phyloP scores from a whole-genome alignment of 331 rosid species.

The Phaseolus coccineus region DNA sequence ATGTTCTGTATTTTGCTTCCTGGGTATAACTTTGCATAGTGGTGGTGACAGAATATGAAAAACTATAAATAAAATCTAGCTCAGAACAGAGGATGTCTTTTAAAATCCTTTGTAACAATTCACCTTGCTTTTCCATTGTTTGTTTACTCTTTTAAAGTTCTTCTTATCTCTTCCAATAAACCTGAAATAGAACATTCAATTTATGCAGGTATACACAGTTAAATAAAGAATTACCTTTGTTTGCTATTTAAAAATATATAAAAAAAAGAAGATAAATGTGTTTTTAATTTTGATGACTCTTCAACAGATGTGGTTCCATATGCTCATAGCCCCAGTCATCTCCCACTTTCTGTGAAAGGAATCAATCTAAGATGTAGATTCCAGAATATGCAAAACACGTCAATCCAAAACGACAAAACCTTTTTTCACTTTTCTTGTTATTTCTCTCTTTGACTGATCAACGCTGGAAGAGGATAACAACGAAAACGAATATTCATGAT shows the following conservation, averaged over 20 bases:
- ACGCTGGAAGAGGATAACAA: not conserved
- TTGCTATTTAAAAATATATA: too few relatives aligned
- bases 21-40: not conserved
- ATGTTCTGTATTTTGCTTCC: conserved; percentile 24
- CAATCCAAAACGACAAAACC: conserved; percentile 4
- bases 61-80: conserved; percentile 22
- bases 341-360: not conserved
- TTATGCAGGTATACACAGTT: too few relatives aligned
- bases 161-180: not conserved
- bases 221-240: too few relatives aligned
- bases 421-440: too few relatives aligned
- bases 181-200: not conserved
- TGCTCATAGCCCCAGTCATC: not conserved
- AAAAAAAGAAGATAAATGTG: not conserved
- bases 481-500: not conserved
- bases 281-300: not conserved
- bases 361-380: not conserved
- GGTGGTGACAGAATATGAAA: conserved; percentile 14
- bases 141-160: too few relatives aligned
- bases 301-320: not conserved
- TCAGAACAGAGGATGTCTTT: conserved; percentile 37
- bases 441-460: not conserved
- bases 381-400: conserved; percentile 25
- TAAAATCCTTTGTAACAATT: conserved; percentile 39
- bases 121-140: not conserved